phyloP scores from a whole-genome alignment of 1,284 basidiomycete genomes.

The Ganoderma lingzhi region DNA sequence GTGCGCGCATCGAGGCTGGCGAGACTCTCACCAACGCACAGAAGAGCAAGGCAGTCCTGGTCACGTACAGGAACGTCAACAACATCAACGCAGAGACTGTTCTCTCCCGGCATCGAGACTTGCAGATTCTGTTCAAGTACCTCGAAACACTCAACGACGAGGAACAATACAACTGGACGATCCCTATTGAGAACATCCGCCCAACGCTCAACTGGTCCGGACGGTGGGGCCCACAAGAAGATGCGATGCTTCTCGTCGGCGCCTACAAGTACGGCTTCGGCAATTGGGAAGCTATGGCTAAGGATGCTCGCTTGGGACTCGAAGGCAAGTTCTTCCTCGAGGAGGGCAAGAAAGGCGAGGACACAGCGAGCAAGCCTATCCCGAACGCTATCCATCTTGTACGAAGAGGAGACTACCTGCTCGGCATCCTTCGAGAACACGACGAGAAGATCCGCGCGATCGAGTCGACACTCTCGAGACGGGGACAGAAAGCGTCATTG shows the following conservation, averaged over 20 bases:
- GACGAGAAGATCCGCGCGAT: slow-evolving; percentile 91
- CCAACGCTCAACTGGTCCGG: slow-evolving; percentile 97
- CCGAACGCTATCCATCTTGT: slow-evolving; percentile 98
- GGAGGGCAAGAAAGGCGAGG: slow-evolving; percentile 92
- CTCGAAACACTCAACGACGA: slow-evolving; percentile 76
- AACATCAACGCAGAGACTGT: slow-evolving; percentile 99
- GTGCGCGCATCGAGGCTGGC: slow-evolving; percentile 78
- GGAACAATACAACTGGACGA: slow-evolving; percentile 76
- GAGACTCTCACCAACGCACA: slow-evolving; percentile 87
- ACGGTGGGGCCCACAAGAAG: slow-evolving; percentile 93
- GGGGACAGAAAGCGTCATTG: slow-evolving; percentile 70
- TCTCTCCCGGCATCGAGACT: slow-evolving; percentile 88
- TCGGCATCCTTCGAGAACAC: slow-evolving; percentile 90
- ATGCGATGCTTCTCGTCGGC: slow-evolving; percentile 94
- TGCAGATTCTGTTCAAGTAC: slow-evolving; percentile 89
- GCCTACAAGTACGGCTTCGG: slow-evolving; percentile 96
- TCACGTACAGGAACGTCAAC: slow-evolving; percentile 88
- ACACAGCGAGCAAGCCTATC: slow-evolving; percentile 82
- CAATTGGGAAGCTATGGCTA: slow-evolving; percentile 95
- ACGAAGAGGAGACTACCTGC: slow-evolving; percentile 94
- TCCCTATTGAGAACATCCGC: slow-evolving; percentile 93
- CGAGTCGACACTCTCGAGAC: slow-evolving; percentile 74
- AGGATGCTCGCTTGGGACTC: slow-evolving; percentile 86
- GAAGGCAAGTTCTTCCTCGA: slow-evolving; percentile 97
- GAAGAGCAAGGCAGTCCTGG: slow-evolving; percentile 95